A percentile compares a stretch with the other conserved stretches of the same genome.
phyloP scores from a whole-genome alignment of 768 basidiomycete genomes.

The Leccinum barrowsii region DNA sequence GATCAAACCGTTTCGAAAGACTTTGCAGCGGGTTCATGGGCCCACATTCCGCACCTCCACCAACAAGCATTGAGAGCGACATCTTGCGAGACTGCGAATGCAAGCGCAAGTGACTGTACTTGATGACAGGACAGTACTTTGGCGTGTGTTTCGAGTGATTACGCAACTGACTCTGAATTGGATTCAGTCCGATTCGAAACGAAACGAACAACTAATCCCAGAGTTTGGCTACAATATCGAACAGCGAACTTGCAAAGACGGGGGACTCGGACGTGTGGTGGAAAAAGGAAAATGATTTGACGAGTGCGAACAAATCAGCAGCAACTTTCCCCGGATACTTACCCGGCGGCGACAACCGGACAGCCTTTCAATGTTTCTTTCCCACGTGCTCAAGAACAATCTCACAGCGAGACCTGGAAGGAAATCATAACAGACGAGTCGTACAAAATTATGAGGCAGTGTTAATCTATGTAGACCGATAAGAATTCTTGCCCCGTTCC shows the following conservation, averaged over 20 bases:
- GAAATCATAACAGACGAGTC: not conserved
- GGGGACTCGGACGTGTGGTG: not conserved
- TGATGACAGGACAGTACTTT: not conserved
- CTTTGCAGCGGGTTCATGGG: slow-evolving; percentile 80
- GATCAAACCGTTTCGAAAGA: slow-evolving; percentile 75
- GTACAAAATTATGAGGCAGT: slow-evolving; percentile 25
- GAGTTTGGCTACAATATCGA: not conserved
- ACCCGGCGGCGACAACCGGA: not conserved
- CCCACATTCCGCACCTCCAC: slow-evolving; percentile 69
- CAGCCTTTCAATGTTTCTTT: slow-evolving; percentile 3
- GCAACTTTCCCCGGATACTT: not conserved
- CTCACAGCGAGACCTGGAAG: not conserved
- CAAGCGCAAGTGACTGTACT: not conserved
- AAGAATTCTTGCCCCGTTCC: slow-evolving; percentile 17
- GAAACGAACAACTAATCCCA: not conserved
- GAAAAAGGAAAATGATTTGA: not conserved
- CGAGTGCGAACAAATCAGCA: not conserved
- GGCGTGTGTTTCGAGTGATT: not conserved
- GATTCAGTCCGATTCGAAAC: not conserved
- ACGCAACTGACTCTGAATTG: not conserved
- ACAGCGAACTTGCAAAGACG: not conserved
- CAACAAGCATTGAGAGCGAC: slow-evolving; percentile 78
- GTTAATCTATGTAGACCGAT: slow-evolving; percentile 28
- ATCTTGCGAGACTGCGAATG: slow-evolving; percentile 25
- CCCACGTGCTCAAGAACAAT: slow-evolving; percentile 13